Conservation (phyloP, 169 alveolate genomes). For the Plasmodium gonderi region DNA sequence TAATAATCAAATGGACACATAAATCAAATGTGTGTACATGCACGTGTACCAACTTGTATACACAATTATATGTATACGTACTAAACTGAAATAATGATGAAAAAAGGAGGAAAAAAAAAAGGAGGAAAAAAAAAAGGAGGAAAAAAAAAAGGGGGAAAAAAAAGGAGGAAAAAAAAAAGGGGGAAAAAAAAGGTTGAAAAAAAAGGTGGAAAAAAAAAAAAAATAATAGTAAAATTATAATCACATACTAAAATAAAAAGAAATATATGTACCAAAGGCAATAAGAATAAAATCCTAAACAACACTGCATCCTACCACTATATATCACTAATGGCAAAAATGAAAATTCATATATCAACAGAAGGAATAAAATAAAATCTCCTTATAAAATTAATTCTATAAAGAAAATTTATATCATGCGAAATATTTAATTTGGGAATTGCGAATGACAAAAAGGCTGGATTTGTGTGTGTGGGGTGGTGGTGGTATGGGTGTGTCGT, state of each 20-base stretch:
- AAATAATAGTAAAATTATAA: background rate
- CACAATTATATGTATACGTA: constrained; percentile 5
- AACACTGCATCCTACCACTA: background rate
- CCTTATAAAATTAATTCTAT: background rate
- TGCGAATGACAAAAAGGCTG: background rate
- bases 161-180: background rate
- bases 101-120: background rate
- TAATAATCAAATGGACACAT: background rate
- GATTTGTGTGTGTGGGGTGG: too few species aligned
- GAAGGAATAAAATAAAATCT: background rate
- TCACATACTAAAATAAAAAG: background rate
- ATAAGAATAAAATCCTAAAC: too few species aligned
- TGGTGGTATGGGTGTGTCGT: too few species aligned
- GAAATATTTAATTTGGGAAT: background rate
- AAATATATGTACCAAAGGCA: too few species aligned
- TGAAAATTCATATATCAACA: background rate
- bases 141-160: background rate
- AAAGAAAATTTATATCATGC: background rate
- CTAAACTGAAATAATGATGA: background rate
- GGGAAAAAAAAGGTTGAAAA: background rate
- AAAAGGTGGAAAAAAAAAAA: background rate
- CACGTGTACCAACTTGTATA: constrained; percentile 1
- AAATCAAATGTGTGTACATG: background rate
- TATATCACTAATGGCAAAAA: background rate
- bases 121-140: background rate